A percentile compares a stretch with the other conserved stretches of the same genome.
Evolutionary conservation across 1,139 yeast species (phyloP).

Genomic region (Saccharomyces pastorianus): DNA sequence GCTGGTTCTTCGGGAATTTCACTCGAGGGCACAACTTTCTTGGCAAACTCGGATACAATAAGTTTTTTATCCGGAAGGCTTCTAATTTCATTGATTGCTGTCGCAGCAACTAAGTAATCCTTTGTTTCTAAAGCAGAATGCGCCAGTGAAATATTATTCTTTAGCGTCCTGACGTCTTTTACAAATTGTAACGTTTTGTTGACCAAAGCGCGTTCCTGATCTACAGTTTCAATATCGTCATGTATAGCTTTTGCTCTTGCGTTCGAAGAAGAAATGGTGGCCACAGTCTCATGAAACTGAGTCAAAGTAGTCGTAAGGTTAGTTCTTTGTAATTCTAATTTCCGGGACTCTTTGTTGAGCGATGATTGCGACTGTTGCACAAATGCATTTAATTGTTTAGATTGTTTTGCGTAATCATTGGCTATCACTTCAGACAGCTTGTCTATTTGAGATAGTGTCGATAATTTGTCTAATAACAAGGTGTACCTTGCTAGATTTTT

Average conservation of each 20-base stretch:
- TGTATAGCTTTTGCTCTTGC: slow-evolving; percentile 61
- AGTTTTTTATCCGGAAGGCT: slow-evolving; percentile 44
- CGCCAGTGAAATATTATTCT: slow-evolving; percentile 24
- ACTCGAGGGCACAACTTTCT: slow-evolving; percentile 78
- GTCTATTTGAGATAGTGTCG: slow-evolving; percentile 26
- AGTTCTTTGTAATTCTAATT: slow-evolving; percentile 36
- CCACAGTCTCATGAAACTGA: slow-evolving; percentile 30
- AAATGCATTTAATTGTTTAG: slow-evolving; percentile 14
- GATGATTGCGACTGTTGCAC: slow-evolving; percentile 18
- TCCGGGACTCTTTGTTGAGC: slow-evolving; percentile 30
- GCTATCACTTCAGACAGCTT: slow-evolving; percentile 20
- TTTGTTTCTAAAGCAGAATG: slow-evolving; percentile 32
- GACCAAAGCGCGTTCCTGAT: slow-evolving; percentile 65
- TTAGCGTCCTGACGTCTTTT: slow-evolving; percentile 50
- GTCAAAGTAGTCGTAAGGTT: slow-evolving; percentile 39
- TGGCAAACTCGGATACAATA: slow-evolving; percentile 65
- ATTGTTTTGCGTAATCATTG: slow-evolving; percentile 17
- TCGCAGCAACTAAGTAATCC: slow-evolving; percentile 57
- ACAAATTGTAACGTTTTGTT: slow-evolving; percentile 57
- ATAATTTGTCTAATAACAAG: slow-evolving; percentile 21
- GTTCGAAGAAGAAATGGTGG: slow-evolving; percentile 43
- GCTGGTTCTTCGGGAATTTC: slow-evolving; percentile 81
- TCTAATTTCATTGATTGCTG: slow-evolving; percentile 64
- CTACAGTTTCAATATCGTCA: slow-evolving; percentile 59
- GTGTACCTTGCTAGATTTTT: slow-evolving; percentile 25